These are phyloP conservation scores for Penicillium sp. DNA, from an alignment of 2,329 filamentous ascomycete species.

Conservation along the genomic window DNA sequence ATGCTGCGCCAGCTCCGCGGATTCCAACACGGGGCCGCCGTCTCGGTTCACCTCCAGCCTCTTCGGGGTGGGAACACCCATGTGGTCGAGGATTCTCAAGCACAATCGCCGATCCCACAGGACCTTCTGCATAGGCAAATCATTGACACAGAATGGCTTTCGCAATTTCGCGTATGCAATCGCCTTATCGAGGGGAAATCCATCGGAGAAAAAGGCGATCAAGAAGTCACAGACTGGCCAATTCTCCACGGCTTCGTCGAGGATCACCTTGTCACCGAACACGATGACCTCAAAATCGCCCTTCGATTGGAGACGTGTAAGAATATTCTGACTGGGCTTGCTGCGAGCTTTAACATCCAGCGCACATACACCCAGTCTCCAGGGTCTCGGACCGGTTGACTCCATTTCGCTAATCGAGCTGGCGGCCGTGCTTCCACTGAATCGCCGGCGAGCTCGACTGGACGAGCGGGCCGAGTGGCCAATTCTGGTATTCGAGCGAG, in stretches of 20 bases:
- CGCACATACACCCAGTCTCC: slow-evolving; percentile 87
- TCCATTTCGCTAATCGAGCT: slow-evolving; percentile 74
- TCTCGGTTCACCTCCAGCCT: slow-evolving; percentile 90
- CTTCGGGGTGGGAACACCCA: slow-evolving; percentile 85
- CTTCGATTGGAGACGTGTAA: slow-evolving; percentile 87
- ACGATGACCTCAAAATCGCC: slow-evolving; percentile 95
- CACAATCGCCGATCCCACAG: slow-evolving; percentile 94
- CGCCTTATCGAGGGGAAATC: slow-evolving; percentile 94
- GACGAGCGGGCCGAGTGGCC: slow-evolving; percentile 55
- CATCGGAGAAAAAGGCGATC: slow-evolving; percentile 97
- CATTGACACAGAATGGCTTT: slow-evolving; percentile 96
- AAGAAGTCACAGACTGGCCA: slow-evolving; percentile 96
- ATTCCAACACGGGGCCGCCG: slow-evolving; percentile 79
- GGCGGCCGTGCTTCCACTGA: slow-evolving; percentile 78
- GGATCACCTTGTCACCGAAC: slow-evolving; percentile 97
- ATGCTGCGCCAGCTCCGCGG: slow-evolving; percentile 76
- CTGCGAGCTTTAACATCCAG: slow-evolving; percentile 94
- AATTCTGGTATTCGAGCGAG: slow-evolving; percentile 38
- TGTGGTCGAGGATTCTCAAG: slow-evolving; percentile 81
- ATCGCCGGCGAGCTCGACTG: slow-evolving; percentile 70
- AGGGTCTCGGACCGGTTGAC: slow-evolving; percentile 48
- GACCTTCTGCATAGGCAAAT: slow-evolving; percentile 95
- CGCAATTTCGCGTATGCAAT: slow-evolving; percentile 92
- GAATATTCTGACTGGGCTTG: slow-evolving; percentile 94
- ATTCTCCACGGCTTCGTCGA: slow-evolving; percentile 94